These are phyloP conservation scores for Mycena leptocephala DNA, from an alignment of 768 basidiomycete genomes.

Conservation along the genomic window DNA sequence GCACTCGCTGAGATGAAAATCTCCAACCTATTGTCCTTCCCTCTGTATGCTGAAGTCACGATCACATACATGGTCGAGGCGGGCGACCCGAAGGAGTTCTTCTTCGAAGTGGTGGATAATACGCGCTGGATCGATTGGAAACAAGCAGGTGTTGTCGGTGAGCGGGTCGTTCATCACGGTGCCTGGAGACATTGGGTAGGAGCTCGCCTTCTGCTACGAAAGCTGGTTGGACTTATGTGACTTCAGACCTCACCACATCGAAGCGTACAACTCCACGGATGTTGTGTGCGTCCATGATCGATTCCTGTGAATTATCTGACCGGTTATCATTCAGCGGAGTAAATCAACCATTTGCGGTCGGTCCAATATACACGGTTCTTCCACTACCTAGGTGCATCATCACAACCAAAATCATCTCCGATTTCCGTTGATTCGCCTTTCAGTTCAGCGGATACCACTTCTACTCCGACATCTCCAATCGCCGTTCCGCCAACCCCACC, in stretches of 20 bases:
- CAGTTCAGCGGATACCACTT: neutral
- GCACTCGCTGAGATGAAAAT: slow-evolving; percentile 19
- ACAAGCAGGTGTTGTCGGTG: neutral
- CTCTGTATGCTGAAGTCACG: neutral
- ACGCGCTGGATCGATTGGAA: neutral
- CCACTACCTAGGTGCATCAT: neutral
- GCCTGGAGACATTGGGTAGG: slow-evolving; percentile 26
- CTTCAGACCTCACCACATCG: slow-evolving; percentile 19
- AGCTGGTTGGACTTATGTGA: neutral
- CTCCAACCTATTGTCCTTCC: neutral
- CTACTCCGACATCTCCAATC: neutral
- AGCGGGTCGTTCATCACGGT: slow-evolving; percentile 27
- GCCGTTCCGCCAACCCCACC: neutral
- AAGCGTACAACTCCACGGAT: slow-evolving; percentile 15
- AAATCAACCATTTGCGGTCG: slow-evolving; percentile 11
- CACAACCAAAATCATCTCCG: neutral
- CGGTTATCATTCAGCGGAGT: neutral
- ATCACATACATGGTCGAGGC: slow-evolving; percentile 23
- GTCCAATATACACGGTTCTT: slow-evolving; percentile 24
- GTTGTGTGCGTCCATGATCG: slow-evolving; percentile 2
- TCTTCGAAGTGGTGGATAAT: slow-evolving; percentile 25
- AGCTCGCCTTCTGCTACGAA: too few relatives aligned
- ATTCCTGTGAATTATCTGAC: neutral
- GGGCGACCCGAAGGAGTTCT: slow-evolving; percentile 25
- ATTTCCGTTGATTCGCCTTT: neutral